Conservation (phyloP, 2,329 filamentous ascomycete species). For the Colletotrichum spaethianum region DNA sequence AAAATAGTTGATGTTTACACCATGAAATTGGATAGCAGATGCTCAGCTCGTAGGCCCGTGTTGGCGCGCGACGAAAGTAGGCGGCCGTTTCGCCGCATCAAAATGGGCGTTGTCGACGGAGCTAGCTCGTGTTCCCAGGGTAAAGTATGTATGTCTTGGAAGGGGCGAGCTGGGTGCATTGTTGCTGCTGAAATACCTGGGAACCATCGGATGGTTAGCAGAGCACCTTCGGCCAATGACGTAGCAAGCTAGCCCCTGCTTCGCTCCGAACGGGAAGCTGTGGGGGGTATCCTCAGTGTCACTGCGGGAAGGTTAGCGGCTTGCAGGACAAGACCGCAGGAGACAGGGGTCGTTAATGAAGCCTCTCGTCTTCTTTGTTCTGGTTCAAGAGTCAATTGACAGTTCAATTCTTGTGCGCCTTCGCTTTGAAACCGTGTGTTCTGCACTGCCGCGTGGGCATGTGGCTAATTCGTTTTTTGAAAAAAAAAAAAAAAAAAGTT, state of each 20-base stretch:
- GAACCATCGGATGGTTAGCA: constrained; percentile 10
- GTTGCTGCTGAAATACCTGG: constrained; percentile 14
- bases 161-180: constrained; percentile 13
- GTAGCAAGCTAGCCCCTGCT: constrained; percentile 40
- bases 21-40: constrained; percentile 9
- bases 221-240: constrained; percentile 30
- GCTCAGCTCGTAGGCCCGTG: neutral
- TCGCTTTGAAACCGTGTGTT: constrained; percentile 22
- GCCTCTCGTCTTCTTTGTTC: constrained; percentile 1
- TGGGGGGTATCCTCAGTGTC: constrained; percentile 17
- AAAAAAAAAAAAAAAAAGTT: neutral
- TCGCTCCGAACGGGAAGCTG: constrained; percentile 30
- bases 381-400: constrained; percentile 4
- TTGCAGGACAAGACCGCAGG: neutral
- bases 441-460: neutral
- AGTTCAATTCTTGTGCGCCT: constrained; percentile 20
- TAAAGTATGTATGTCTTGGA: constrained; percentile 6
- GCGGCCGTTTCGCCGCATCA: constrained; percentile 8
- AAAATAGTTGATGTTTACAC: neutral
- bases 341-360: constrained; percentile 13
- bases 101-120: neutral
- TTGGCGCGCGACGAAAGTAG: constrained; percentile 5
- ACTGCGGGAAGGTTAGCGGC: constrained; percentile 27
- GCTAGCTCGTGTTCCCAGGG: constrained; percentile 15
- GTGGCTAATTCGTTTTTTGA: neutral